Conservation (phyloP, 106 monocot species). For the Iris macrosiphon region DNA sequence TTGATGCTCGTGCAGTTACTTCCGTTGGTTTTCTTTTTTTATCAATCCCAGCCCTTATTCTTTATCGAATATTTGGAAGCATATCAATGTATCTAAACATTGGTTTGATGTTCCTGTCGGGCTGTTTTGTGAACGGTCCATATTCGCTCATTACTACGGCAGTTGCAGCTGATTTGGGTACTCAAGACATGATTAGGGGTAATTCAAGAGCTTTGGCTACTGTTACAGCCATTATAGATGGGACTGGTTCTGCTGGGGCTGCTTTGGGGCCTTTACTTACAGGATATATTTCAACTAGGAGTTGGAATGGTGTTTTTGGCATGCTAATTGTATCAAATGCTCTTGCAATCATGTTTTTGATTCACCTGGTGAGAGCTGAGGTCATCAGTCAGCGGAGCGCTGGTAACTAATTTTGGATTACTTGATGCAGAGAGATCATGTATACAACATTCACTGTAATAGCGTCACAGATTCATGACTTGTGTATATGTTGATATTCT, state of each 20-base stretch:
- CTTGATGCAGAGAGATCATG: background rate
- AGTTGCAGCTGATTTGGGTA: slow-evolving; percentile 85
- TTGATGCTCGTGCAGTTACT: slow-evolving; percentile 64
- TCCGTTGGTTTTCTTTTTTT: slow-evolving; percentile 62
- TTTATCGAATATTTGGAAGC: slow-evolving; percentile 55
- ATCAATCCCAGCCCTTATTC: slow-evolving; percentile 67
- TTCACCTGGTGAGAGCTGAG: slow-evolving; percentile 74
- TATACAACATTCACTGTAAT: background rate
- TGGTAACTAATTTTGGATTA: slow-evolving; percentile 11
- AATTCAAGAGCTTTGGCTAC: slow-evolving; percentile 87
- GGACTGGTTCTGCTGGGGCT: slow-evolving; percentile 89
- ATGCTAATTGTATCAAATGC: slow-evolving; percentile 78
- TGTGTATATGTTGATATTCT: background rate
- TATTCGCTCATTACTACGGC: slow-evolving; percentile 92
- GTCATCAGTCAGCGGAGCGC: slow-evolving; percentile 27
- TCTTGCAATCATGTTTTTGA: slow-evolving; percentile 60
- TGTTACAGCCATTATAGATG: slow-evolving; percentile 93
- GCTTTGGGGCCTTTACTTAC: slow-evolving; percentile 85
- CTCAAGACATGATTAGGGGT: slow-evolving; percentile 53
- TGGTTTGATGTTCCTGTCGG: slow-evolving; percentile 74
- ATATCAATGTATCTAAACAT: slow-evolving; percentile 56
- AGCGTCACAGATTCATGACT: background rate
- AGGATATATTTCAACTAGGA: slow-evolving; percentile 79
- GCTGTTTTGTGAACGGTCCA: slow-evolving; percentile 92
- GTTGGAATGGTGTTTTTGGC: slow-evolving; percentile 83